These are phyloP conservation scores for Fomitiporia mediterranea DNA, from an alignment of 1,284 basidiomycete species.

Conservation along the genomic window DNA sequence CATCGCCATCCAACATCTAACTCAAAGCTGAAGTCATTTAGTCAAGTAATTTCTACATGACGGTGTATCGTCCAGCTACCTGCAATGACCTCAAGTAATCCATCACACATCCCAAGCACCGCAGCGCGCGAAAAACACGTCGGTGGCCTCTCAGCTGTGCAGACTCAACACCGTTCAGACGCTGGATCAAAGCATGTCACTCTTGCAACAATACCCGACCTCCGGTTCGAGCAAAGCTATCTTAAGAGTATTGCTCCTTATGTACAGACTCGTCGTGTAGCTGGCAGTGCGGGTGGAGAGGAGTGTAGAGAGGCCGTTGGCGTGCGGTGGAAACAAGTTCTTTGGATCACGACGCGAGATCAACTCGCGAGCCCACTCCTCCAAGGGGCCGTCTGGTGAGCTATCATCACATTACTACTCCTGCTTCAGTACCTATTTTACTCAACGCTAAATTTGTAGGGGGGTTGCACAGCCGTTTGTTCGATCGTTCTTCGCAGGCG, in stretches of 20 bases:
- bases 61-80: not conserved
- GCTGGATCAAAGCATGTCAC: slow-evolving; percentile 24
- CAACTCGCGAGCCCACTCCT: slow-evolving; percentile 63
- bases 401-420: slow-evolving; percentile 16
- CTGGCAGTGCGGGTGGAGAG: slow-evolving; percentile 22
- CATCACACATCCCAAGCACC: slow-evolving; percentile 9
- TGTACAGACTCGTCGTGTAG: slow-evolving; percentile 37
- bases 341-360: slow-evolving; percentile 62
- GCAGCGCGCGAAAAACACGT: slow-evolving; percentile 2
- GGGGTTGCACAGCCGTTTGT: slow-evolving; percentile 33
- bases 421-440: not conserved
- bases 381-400: slow-evolving; percentile 69
- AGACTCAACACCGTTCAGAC: slow-evolving; percentile 2
- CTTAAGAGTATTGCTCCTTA: slow-evolving; percentile 54
- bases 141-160: not conserved
- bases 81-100: slow-evolving; percentile 12
- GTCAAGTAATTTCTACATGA: not conserved
- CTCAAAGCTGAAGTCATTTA: not conserved
- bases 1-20: too few relatives aligned
- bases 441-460: slow-evolving; percentile 24
- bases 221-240: slow-evolving; percentile 70
- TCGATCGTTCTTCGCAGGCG: slow-evolving; percentile 29
- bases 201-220: slow-evolving; percentile 53
- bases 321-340: slow-evolving; percentile 54
- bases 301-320: slow-evolving; percentile 34